Conservation (phyloP, 192 early-diverging fungal species). For the Dispira simplex region DNA sequence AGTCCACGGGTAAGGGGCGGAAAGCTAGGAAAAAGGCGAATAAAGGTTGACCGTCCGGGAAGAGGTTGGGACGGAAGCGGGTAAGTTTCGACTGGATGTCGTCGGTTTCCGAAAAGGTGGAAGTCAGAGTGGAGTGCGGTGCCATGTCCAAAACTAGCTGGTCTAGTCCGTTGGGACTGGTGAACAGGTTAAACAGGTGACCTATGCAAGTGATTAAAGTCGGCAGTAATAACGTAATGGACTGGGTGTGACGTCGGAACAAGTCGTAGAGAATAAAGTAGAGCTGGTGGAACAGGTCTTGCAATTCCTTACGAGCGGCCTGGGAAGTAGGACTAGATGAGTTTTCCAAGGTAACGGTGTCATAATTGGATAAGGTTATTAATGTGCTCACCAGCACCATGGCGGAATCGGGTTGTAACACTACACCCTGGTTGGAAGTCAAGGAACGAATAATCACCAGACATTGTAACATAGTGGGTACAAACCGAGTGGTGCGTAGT, state of each 20-base stretch:
- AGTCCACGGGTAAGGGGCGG: not conserved
- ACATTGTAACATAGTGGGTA: too few species aligned
- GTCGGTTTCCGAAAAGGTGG: not conserved
- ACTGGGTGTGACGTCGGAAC: not conserved
- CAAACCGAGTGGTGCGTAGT: too few species aligned
- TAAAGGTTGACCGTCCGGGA: not conserved
- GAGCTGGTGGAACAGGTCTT: not conserved
- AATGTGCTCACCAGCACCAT: too few species aligned
- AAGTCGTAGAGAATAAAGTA: constrained; percentile 2
- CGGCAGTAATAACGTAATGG: not conserved
- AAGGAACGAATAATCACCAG: too few species aligned
- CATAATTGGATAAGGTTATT: too few species aligned
- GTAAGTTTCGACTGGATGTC: not conserved
- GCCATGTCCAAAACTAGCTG: not conserved
- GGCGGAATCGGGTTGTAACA: too few species aligned
- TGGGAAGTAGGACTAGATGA: too few species aligned
- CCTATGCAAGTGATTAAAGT: not conserved
- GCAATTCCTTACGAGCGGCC: too few species aligned
- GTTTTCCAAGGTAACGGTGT: too few species aligned
- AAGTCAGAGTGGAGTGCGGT: not conserved
- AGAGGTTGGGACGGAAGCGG: not conserved
- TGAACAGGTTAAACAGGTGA: not conserved
- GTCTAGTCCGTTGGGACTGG: not conserved
- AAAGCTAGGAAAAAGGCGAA: not conserved
- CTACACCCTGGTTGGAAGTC: too few species aligned